Base-by-base conservation (phyloP, 495 filamentous ascomycete species). In the Parmelia sp. region DNA sequence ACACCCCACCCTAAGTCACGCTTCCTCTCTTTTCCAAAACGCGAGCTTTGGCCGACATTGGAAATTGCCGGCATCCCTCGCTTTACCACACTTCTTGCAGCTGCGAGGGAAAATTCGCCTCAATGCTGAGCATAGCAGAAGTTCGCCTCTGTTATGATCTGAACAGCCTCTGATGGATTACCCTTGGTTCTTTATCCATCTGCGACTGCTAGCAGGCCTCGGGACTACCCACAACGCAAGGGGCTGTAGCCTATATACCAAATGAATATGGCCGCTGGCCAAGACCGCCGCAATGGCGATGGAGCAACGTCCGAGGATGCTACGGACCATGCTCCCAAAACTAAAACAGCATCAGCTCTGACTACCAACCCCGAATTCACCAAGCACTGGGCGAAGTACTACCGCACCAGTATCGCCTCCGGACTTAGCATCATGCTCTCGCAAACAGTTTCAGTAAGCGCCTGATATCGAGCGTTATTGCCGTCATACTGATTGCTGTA, bases 331-430 rank as follows among this genome's bases (percentile, higher is more conserved):
- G 53, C 65, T 60, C 35, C 60, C 12, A 59, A 31, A 33, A 61
- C 58, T 51, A 51, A 57, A 55, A 55, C 55, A n/a, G 61, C 56
- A 19, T 53, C 49, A 39, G 47, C 69, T 58, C 45, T 68, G 61
- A 44, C 66, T 21, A 65, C 71, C 19, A 70, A 64, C 49, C 62
- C 67, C 58, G 69, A 79, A 70, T 76, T 82, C 68, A 76, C 79
- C 58, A 83, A 84, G 71, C 75, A 78, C 66, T 89, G 85, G 77
- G 74, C 87, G 65, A 92, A 90, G 74, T 79, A 79, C 66, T 90
- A 92, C 74, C 82, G 89, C 51, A 90, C 88, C n/a, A 87, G 91
- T 76, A 84, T 91, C 44, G 86, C 90, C 53, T 89, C 90, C 19
- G 87, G 86, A 67, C 74, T 84, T 15, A 87, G 85, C 69, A 91